These are phyloP conservation scores for Ophiostoma piceae DNA, from an alignment of 2,329 filamentous ascomycete genomes.

Conservation along the genomic window DNA sequence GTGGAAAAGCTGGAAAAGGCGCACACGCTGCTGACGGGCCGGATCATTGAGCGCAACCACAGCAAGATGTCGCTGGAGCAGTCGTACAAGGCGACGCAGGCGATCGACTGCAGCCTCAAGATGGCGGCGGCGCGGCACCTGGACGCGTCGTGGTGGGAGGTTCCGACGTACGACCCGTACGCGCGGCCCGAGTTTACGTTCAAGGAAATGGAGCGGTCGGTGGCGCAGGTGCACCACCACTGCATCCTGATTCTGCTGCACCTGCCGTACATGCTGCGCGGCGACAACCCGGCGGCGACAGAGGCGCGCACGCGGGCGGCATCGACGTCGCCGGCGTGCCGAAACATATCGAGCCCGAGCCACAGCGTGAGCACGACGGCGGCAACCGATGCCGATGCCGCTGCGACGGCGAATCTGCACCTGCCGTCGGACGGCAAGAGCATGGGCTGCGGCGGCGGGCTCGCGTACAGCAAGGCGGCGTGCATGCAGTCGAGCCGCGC, in stretches of 20 bases:
- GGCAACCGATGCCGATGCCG: neutral
- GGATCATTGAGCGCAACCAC: conserved; percentile 48
- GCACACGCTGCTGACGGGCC: conserved; percentile 40
- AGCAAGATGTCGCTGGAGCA: conserved; percentile 37
- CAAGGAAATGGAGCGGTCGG: conserved; percentile 36
- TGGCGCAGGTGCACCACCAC: conserved; percentile 48
- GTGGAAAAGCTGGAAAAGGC: conserved; percentile 43
- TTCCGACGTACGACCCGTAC: conserved; percentile 31
- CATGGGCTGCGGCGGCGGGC: conserved; percentile 23
- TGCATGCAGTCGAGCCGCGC: conserved; percentile 48
- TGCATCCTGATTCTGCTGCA: conserved; percentile 49
- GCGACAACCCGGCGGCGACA: conserved; percentile 27
- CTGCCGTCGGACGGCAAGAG: neutral
- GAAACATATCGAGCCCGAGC: neutral
- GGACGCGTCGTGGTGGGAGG: conserved; percentile 46
- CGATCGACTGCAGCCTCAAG: conserved; percentile 46
- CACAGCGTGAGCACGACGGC: neutral
- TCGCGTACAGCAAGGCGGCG: conserved; percentile 46
- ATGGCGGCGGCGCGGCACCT: conserved; percentile 37
- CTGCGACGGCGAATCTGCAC: neutral
- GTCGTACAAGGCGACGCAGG: conserved; percentile 39
- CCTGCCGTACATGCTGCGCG: conserved; percentile 48
- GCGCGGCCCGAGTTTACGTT: conserved; percentile 28
- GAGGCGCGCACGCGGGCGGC: neutral
- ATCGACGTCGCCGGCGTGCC: neutral